A percentile compares a stretch with the other conserved stretches of the same genome.
phyloP scores from a whole-genome alignment of 108 stramenopile genomes.

The Seminavis robusta region DNA sequence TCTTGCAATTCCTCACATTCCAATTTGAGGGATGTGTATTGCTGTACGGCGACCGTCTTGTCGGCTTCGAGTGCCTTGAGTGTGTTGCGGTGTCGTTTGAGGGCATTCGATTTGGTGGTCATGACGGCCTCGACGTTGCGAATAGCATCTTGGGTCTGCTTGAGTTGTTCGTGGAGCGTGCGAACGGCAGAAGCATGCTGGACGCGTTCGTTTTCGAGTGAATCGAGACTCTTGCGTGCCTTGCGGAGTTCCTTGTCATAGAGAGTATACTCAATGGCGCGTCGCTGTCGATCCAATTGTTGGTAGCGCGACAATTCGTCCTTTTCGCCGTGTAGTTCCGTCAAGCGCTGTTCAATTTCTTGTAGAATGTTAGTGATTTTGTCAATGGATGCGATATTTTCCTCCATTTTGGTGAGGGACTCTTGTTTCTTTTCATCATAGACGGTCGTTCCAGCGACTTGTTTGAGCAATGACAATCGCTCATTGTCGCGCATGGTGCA shows the following conservation, averaged over 20 bases:
- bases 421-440: slow-evolving; percentile 98
- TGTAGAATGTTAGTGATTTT: slow-evolving; percentile 88
- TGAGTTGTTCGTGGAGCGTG: slow-evolving; percentile 57
- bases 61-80: slow-evolving; percentile 61
- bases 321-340: slow-evolving; percentile 94
- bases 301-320: slow-evolving; percentile 94
- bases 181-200: slow-evolving; percentile 51
- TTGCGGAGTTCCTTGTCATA: slow-evolving; percentile 92
- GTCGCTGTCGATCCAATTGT: slow-evolving; percentile 83
- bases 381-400: slow-evolving; percentile 79
- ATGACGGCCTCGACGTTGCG: slow-evolving; percentile 50
- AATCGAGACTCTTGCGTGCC: slow-evolving; percentile 70
- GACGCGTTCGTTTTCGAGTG: slow-evolving; percentile 71
- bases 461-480: slow-evolving; percentile 89
- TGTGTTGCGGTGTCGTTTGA: slow-evolving; percentile 49
- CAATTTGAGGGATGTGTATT: slow-evolving; percentile 58
- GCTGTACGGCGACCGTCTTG: slow-evolving; percentile 53
- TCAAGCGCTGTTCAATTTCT: slow-evolving; percentile 87
- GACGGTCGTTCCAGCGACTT: slow-evolving; percentile 95
- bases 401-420: slow-evolving; percentile 88
- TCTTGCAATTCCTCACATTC: slow-evolving; percentile 69
- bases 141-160: slow-evolving; percentile 64
- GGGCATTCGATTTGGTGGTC: slow-evolving; percentile 43
- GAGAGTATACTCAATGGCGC: slow-evolving; percentile 94
- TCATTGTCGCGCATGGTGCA: slow-evolving; percentile 95